Percentiles rank a stretch among this genome's conserved stretches.
phyloP scores from a whole-genome alignment of 208 protist species.

The Acanthamoeba lenticulata region DNA sequence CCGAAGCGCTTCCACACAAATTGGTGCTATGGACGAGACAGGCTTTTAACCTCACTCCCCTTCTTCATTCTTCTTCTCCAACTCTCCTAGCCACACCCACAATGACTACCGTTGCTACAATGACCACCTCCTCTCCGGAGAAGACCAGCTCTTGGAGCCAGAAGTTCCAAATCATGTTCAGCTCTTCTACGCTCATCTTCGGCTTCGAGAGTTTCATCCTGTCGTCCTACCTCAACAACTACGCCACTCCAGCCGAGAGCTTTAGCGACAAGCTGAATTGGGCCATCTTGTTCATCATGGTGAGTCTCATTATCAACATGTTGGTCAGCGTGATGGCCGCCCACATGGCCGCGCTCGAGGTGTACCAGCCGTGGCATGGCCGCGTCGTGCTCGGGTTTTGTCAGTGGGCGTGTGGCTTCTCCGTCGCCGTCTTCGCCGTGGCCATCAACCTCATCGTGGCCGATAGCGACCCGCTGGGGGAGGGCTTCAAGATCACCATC shows the following conservation, averaged over 20 bases:
- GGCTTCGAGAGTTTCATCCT: constrained; percentile 58
- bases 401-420: neutral
- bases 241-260: neutral
- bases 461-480: neutral
- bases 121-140: too few relatives aligned
- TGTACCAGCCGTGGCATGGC: neutral
- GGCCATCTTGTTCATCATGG: constrained; percentile 54
- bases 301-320: constrained; percentile 36
- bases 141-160: neutral
- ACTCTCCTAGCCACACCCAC: too few relatives aligned
- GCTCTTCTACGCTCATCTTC: neutral
- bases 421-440: neutral
- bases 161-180: constrained; percentile 32
- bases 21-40: too few relatives aligned
- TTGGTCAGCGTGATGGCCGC: constrained; percentile 4
- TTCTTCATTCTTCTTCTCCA: too few relatives aligned
- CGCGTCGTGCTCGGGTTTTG: neutral
- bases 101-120: too few relatives aligned
- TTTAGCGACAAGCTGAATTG: neutral
- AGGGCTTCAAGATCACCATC: neutral
- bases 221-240: constrained; percentile 19
- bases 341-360: neutral
- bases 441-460: constrained; percentile 43
- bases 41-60: too few relatives aligned
- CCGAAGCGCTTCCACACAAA: too few relatives aligned